Evolutionary conservation across 192 early-diverging fungal species (phyloP), one percentile per base, ranked within the genome.

Genomic region (Pilobolus umbonatus): DNA sequence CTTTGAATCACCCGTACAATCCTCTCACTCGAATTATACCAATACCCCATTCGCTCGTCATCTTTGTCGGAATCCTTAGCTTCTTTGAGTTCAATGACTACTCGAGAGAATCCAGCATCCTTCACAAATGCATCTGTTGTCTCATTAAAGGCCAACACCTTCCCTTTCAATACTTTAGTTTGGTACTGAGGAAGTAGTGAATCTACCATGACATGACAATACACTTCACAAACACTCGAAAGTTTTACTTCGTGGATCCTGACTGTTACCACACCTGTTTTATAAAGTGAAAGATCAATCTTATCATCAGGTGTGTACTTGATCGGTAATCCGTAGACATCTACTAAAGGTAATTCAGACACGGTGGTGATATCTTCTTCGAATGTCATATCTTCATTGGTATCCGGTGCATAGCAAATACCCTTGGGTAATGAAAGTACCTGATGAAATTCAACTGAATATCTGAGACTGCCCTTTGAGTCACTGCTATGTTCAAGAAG

Each of bases 261-360:
- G 19, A 87, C 58, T 6, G 68, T 57, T 12, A 87, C 24, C 8
- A 87, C 77, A 15, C 85, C 85, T 14, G 80, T 69, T 19, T 63
- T 61, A 55, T 66, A 65, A 22, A 45, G 26, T 11, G 28, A 6
- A 14, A 67, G 47, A 53, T 76, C 74, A 14, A 75, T 35, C 4
- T 59, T 26, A 25, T 53, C 53, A 44, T 67, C 64, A 0, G 64
- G 60, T 6, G 71, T 67, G n/a, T 55, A 67, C 12, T 58, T 57
- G 4, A 73, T 26, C 10, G 28, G 29, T 0, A 42, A 10, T 0
- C 65, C 65, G 57, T 67, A 49, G 12, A 73, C 38, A 19, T 73
- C 71, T 3, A 25, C 32, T 50, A 32, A 19, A 12, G 58, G 58
- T 0, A 45, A 25, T n/a, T n/a, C n/a, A n/a, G n/a, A n/a, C n/a